Conservation (phyloP, 108 stramenopile genomes). For the Tribonema minus region DNA sequence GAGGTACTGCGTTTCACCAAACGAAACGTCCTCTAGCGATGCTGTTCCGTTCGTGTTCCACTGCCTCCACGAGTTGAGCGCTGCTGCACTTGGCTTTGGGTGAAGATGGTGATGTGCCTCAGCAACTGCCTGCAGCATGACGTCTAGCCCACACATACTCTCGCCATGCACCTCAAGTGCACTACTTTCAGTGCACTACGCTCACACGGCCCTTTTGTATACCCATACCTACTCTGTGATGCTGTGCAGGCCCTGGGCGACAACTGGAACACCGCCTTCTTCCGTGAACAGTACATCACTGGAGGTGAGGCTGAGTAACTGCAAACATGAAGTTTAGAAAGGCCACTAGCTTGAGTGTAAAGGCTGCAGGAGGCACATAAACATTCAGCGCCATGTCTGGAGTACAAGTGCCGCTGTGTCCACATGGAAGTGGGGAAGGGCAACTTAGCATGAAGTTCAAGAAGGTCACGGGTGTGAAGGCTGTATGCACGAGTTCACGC, state of each 20-base stretch:
- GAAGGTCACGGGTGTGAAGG: no score
- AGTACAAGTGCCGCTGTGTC: no score
- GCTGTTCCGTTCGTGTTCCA: neutral
- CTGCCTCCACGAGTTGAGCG: neutral
- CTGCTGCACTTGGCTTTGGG: neutral
- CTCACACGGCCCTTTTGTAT: neutral
- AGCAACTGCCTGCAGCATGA: neutral
- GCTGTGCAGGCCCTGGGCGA: constrained; percentile 2
- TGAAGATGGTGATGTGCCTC: neutral
- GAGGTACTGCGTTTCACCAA: no score
- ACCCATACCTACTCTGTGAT: neutral
- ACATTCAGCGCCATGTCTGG: no score
- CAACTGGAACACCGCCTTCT: constrained; percentile 5
- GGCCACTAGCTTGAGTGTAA: no score
- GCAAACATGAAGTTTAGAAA: no score
- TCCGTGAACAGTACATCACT: neutral
- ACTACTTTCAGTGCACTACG: neutral
- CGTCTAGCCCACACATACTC: neutral
- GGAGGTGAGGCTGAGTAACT: no score
- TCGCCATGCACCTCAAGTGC: neutral
- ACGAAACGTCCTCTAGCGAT: no score
- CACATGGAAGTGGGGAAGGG: no score
- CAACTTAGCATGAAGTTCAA: no score
- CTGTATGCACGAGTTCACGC: no score
- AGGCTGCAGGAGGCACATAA: no score